Percentiles rank a stretch among this genome's conserved stretches.
Evolutionary conservation across 805 yeast species (phyloP).

Genomic region (Yarrowia deformans): DNA sequence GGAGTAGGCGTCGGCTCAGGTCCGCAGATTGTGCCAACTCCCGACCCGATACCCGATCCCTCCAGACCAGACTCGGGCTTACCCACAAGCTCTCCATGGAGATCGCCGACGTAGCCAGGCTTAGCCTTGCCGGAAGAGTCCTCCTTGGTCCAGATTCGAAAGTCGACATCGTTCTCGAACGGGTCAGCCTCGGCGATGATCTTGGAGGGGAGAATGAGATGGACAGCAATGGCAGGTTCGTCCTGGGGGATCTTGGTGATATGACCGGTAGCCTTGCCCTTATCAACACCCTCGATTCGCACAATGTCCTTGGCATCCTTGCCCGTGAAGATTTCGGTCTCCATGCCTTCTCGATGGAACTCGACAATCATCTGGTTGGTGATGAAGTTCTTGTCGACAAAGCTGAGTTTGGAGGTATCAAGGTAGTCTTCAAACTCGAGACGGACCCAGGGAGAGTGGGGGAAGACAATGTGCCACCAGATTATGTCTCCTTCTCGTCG

Average conservation of each 20-base stretch:
- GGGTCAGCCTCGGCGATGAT: background rate
- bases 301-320: background rate
- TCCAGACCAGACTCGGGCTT: no score
- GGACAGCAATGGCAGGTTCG: background rate
- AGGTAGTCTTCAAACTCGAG: conserved; percentile 1
- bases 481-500: background rate
- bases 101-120: no score
- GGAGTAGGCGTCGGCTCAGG: no score
- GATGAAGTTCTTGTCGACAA: conserved; percentile 1
- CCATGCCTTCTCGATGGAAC: background rate
- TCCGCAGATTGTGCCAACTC: no score
- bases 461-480: conserved; percentile 18
- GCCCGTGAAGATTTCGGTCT: background rate
- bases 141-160: background rate
- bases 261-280: background rate
- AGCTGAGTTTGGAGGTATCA: background rate
- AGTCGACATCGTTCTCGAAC: background rate
- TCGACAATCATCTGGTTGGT: background rate
- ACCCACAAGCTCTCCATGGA: no score
- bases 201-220: background rate
- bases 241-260: background rate
- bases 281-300: background rate
- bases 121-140: background rate
- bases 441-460: conserved; percentile 11
- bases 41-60: no score